These are phyloP conservation scores for Aspergillus affinis DNA, from an alignment of 495 filamentous ascomycete genomes.

Conservation along the genomic window DNA sequence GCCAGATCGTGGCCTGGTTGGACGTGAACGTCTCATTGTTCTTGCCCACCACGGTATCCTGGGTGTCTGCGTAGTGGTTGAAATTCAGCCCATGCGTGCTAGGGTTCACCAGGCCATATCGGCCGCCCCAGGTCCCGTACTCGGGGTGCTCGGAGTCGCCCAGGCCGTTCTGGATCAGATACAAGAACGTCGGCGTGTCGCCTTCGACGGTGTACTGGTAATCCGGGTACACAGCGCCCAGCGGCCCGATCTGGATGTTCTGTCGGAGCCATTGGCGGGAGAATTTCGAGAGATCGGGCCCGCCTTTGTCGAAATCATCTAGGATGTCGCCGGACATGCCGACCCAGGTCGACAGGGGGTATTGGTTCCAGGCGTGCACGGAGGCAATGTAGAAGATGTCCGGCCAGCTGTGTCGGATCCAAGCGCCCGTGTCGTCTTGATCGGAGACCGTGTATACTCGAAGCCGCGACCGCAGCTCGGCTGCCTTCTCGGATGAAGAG, in stretches of 20 bases:
- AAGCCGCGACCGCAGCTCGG: constrained; percentile 29
- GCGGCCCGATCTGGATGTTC: constrained; percentile 43
- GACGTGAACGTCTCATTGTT: constrained; percentile 29
- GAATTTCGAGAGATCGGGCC: constrained; percentile 34
- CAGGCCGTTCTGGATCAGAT: constrained; percentile 45
- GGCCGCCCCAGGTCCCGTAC: constrained; percentile 11
- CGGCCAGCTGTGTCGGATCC: constrained; percentile 44
- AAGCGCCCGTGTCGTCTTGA: constrained; percentile 46
- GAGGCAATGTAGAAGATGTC: constrained; percentile 43
- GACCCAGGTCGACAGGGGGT: constrained; percentile 41
- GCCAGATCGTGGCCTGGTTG: constrained; percentile 41
- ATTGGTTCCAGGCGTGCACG: constrained; percentile 45
- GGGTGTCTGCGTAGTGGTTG: constrained; percentile 35
- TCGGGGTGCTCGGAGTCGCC: constrained; percentile 36
- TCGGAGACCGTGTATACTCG: constrained; percentile 48
- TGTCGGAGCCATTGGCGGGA: constrained; percentile 38
- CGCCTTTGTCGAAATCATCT: constrained; percentile 40
- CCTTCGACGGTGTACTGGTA: constrained; percentile 42
- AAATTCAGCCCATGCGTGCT: constrained; percentile 21
- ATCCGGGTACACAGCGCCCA: constrained; percentile 40
- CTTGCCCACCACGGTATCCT: constrained; percentile 31
- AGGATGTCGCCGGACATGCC: constrained; percentile 43
- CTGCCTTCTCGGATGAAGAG: constrained; percentile 22
- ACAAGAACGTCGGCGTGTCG: constrained; percentile 45
- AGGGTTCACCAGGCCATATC: constrained; percentile 7